A percentile compares a stretch with the other conserved stretches of the same genome.
These are phyloP conservation scores for Pleurotus citrinopileatus DNA, from an alignment of 768 basidiomycete genomes.

Conservation along the genomic window DNA sequence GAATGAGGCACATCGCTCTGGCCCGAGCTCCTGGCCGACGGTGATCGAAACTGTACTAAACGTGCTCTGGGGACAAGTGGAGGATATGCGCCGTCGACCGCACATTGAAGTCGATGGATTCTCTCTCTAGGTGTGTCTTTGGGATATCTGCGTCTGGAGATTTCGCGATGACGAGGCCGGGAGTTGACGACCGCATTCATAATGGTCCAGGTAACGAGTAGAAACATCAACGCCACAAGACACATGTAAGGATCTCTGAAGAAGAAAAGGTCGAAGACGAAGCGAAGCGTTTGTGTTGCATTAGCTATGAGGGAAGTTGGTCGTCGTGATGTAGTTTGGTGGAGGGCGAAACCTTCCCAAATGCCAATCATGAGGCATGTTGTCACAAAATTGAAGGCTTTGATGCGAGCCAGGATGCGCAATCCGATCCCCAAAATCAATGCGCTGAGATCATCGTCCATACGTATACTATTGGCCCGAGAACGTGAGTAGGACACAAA, in stretches of 20 bases:
- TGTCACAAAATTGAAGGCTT: background rate
- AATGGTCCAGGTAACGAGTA: background rate
- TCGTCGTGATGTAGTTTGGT: background rate
- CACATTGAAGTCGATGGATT: no score
- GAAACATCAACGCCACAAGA: background rate
- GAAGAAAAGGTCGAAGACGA: conserved; percentile 1
- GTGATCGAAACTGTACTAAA: background rate
- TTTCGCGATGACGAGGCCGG: background rate
- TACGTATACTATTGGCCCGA: background rate
- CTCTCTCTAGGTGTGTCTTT: no score
- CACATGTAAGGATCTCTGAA: background rate
- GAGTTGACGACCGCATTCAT: background rate
- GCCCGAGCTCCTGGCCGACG: background rate
- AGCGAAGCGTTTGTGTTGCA: conserved; percentile 4
- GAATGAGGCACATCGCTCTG: no score
- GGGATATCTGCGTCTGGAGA: no score
- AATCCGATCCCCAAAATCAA: conserved; percentile 1
- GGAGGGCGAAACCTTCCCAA: conserved; percentile 7
- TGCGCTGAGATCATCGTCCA: conserved; percentile 4
- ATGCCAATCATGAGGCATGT: conserved; percentile 7
- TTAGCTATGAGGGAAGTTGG: background rate
- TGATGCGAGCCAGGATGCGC: background rate
- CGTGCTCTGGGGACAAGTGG: background rate
- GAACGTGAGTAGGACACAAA: no score
- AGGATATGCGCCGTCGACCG: background rate